phyloP scores from a whole-genome alignment of 1,284 basidiomycete species.

The Boletus semigastroideus region DNA sequence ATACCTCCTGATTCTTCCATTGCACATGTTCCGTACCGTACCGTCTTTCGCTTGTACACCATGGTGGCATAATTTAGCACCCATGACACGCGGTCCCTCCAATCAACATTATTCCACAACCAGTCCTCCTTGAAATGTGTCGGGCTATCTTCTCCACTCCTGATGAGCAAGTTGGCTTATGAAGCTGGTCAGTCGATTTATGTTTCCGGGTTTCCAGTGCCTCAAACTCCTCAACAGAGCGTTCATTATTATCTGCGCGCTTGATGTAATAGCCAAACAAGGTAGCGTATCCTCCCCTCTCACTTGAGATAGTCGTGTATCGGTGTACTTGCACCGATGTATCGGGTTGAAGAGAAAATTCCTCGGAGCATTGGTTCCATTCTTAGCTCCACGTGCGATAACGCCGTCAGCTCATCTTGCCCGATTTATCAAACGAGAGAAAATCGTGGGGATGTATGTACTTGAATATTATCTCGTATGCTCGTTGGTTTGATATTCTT shows the following conservation, averaged over 20 bases:
- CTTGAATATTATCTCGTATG: no score
- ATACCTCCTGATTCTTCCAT: not conserved
- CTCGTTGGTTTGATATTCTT: no score
- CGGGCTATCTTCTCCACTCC: not conserved
- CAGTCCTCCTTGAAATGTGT: not conserved
- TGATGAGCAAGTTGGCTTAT: not conserved
- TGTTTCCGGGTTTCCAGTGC: not conserved
- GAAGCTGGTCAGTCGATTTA: not conserved
- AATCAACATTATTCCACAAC: no score
- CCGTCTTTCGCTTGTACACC: not conserved
- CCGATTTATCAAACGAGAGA: not conserved
- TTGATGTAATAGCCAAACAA: not conserved
- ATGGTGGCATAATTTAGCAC: no score
- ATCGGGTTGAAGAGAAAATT: not conserved
- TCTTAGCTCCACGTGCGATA: not conserved
- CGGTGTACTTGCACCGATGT: not conserved
- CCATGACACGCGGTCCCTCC: no score
- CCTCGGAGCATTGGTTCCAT: not conserved
- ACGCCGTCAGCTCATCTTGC: not conserved
- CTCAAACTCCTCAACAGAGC: not conserved
- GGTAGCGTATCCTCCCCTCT: not conserved
- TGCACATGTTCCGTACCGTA: not conserved
- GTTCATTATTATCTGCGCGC: not conserved
- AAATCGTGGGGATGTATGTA: no score
- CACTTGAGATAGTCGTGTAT: not conserved